These are phyloP conservation scores for Rhynchospora pubera DNA, from an alignment of 176 grass and related monocot species.

Conservation along the genomic window DNA sequence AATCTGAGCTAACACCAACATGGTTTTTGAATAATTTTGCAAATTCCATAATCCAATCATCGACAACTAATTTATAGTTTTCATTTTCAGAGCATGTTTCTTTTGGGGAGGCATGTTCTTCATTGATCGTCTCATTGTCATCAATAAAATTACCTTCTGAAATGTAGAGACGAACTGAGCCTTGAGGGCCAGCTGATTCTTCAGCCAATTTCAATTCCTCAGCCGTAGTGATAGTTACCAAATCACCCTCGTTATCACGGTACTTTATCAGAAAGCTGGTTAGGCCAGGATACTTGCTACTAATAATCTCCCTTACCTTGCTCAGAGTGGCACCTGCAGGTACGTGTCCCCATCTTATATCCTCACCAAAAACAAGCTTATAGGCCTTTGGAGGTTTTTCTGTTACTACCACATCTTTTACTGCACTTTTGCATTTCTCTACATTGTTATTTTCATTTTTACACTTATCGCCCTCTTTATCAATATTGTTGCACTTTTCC, in stretches of 20 bases:
- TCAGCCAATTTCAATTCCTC: slow-evolving; percentile 76
- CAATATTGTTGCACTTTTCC: slow-evolving; percentile 3
- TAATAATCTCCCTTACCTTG: slow-evolving; percentile 53
- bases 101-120: slow-evolving; percentile 25
- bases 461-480: not conserved
- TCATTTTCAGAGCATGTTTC: slow-evolving; percentile 27
- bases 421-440: not conserved
- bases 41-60: slow-evolving; percentile 86
- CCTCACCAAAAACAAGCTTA: slow-evolving; percentile 83
- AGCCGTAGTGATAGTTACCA: slow-evolving; percentile 75
- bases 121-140: slow-evolving; percentile 33
- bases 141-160: slow-evolving; percentile 63
- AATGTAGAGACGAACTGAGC: slow-evolving; percentile 58
- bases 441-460: not conserved
- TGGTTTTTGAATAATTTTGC: slow-evolving; percentile 73
- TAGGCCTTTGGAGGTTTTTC: slow-evolving; percentile 45
- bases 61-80: slow-evolving; percentile 21
- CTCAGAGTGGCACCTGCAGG: slow-evolving; percentile 54
- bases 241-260: slow-evolving; percentile 82
- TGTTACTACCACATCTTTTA: slow-evolving; percentile 21
- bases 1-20: slow-evolving; percentile 58
- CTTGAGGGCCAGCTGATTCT: slow-evolving; percentile 42
- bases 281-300: slow-evolving; percentile 62
- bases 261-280: slow-evolving; percentile 78
- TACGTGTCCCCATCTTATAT: slow-evolving; percentile 82